These are phyloP conservation scores for Neoarthrinium moseri DNA, from an alignment of 2,329 filamentous ascomycete genomes.

Conservation along the genomic window DNA sequence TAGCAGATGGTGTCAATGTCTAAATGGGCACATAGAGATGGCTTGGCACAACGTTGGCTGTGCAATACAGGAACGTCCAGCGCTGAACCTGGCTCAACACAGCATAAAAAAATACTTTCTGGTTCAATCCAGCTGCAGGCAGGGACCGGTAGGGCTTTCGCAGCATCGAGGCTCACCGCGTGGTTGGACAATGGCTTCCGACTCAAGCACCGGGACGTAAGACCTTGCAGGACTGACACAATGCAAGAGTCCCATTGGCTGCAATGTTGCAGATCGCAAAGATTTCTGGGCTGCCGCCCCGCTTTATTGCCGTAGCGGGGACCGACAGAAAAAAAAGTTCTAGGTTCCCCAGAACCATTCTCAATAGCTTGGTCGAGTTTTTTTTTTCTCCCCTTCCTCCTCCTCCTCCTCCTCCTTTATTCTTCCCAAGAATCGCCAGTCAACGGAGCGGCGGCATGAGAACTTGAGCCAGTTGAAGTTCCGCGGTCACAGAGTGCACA, in stretches of 20 bases:
- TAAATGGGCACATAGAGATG: too few relatives aligned
- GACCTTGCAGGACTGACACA: background rate
- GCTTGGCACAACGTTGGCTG: too few relatives aligned
- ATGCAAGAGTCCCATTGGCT: conserved; percentile 3
- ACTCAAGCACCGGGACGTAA: background rate
- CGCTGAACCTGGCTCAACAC: too few relatives aligned
- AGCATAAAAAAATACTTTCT: too few relatives aligned
- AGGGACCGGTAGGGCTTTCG: conserved; percentile 6
- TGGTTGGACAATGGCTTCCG: conserved; percentile 9
- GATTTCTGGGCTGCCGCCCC: conserved; percentile 3
- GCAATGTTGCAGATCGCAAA: conserved; percentile 7
- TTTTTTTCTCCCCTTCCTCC: background rate
- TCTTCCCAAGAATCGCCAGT: conserved; percentile 1
- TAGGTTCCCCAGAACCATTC: too few relatives aligned
- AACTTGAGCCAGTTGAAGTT: conserved; percentile 4
- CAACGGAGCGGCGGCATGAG: conserved; percentile 7
- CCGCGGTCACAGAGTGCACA: conserved; percentile 4
- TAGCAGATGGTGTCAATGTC: too few relatives aligned
- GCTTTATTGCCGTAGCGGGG: background rate
- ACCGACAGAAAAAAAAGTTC: conserved; percentile 10
- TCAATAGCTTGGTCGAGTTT: conserved; percentile 1
- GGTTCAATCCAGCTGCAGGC: too few relatives aligned
- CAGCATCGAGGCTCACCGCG: background rate
- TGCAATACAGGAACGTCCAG: too few relatives aligned
- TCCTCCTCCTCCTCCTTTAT: background rate